Conservation (phyloP, 768 basidiomycete genomes). For the Lactifluus echinatus region DNA sequence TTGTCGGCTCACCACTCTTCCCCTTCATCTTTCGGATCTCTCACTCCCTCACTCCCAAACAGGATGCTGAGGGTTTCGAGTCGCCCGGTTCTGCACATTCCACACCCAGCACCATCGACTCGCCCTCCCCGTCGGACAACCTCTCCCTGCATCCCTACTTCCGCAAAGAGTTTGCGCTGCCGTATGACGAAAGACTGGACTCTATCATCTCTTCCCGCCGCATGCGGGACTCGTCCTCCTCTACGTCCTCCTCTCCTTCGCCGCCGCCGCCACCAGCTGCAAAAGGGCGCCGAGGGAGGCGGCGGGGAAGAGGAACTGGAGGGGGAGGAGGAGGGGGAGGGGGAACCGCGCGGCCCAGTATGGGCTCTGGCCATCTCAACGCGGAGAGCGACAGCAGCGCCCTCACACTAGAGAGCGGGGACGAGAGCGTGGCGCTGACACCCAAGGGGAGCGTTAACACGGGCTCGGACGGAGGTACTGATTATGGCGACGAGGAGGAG, state of each 20-base stretch:
- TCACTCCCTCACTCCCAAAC: no score
- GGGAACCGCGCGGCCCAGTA: slow-evolving; percentile 31
- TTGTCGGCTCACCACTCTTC: no score
- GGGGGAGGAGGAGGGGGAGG: background rate
- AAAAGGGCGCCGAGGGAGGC: slow-evolving; percentile 33
- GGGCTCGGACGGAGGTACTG: slow-evolving; percentile 61
- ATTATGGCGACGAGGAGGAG: slow-evolving; percentile 57
- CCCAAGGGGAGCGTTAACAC: slow-evolving; percentile 61
- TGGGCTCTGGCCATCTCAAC: slow-evolving; percentile 54
- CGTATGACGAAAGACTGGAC: slow-evolving; percentile 53
- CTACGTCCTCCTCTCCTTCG: slow-evolving; percentile 40
- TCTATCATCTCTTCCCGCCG: slow-evolving; percentile 53
- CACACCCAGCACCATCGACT: slow-evolving; percentile 44
- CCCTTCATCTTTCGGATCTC: no score
- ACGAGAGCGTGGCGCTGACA: slow-evolving; percentile 53
- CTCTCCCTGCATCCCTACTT: slow-evolving; percentile 65
- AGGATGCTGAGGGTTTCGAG: slow-evolving; percentile 28
- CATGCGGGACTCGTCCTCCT: slow-evolving; percentile 52
- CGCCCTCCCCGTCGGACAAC: slow-evolving; percentile 64
- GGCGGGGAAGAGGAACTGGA: slow-evolving; percentile 28
- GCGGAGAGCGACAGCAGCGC: slow-evolving; percentile 84
- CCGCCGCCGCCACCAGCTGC: slow-evolving; percentile 36
- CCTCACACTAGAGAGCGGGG: slow-evolving; percentile 73
- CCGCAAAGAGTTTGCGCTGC: slow-evolving; percentile 56
- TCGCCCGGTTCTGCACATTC: slow-evolving; percentile 31